Evolutionary conservation across 352 stramenopile genomes (phyloP), one percentile per base, ranked within the genome.

Genomic region (Phytophthora meadii): DNA sequence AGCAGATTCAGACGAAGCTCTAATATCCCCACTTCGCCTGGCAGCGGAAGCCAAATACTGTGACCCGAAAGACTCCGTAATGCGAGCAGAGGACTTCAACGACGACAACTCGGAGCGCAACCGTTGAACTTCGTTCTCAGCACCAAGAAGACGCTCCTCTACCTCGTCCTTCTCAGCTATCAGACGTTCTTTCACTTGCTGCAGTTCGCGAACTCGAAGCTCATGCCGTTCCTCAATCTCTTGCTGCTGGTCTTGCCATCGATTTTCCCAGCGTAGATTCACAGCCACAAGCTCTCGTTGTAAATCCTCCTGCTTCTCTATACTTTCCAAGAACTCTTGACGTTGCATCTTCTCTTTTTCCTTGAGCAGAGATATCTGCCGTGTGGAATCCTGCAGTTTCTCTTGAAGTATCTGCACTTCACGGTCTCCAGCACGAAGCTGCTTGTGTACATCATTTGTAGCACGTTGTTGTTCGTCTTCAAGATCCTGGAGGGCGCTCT

Each of bases 191-290:
- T 86, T 86, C 2, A 67, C 55, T 17, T 90, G 76, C 50, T 88
- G 70, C 17, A 89, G 42, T 42, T 94, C 86, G 9, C 80, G 64
- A 0, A 87, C 37, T 11, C 76, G 76, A 10, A 89, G 34, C 17
- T 91, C 80, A 27, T 82, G 72, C 2, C 70, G 72, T 9, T 64
- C 59, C 9, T 70, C 72, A 10, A 87, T 44, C 27, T 90, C 79
- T 54, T 86, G 72, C 54, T 94, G 74, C 40, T 87, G 65, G 12
- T 88, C 79, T 65, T 88, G 76, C 74, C 79, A 82, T 47, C 82
- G 87, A 39, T 86, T 88, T 42, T 91, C 84, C 77, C 81, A 90
- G 24, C 79, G 70, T n/a, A 90, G 32, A 39, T 86, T 88, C n/a
- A 82, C 52, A 5, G 78, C 78, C 17, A 90, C 70, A 39, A 89